Evolutionary conservation across 768 basidiomycete genomes (phyloP).

Genomic region (Mycena olivaceomarginata): DNA sequence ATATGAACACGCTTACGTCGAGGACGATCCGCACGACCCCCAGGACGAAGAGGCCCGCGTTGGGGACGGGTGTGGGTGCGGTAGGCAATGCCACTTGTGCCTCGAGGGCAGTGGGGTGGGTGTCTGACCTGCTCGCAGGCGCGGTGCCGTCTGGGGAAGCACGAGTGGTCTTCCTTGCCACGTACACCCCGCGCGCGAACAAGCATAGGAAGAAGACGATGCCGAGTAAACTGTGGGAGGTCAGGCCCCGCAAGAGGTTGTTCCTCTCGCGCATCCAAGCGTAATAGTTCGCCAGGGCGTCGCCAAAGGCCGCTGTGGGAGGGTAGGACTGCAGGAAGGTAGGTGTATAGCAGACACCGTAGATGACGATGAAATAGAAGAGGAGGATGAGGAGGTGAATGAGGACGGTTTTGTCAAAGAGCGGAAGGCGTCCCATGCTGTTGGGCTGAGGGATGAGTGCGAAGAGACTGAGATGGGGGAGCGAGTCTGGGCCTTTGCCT

Average conservation of each 20-base stretch:
- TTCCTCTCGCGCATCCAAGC: background rate
- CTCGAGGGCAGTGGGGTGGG: background rate
- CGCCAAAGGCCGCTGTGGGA: constrained; percentile 1
- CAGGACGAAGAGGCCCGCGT: background rate
- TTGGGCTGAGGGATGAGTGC: background rate
- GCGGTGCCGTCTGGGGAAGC: background rate
- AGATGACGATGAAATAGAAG: background rate
- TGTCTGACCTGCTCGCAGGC: background rate
- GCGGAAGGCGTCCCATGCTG: constrained; percentile 1
- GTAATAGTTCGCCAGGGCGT: background rate
- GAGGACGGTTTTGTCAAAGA: background rate
- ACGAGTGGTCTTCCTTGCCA: background rate
- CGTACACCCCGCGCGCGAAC: background rate
- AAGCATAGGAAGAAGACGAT: background rate
- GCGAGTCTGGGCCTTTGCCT: no score
- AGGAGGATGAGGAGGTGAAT: background rate
- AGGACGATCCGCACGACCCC: no score
- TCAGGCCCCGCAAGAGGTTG: background rate
- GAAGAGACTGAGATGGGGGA: no score
- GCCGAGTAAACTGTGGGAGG: background rate
- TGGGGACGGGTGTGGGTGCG: background rate
- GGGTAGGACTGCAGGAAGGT: background rate
- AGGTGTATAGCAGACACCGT: background rate
- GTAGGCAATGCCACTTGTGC: background rate
- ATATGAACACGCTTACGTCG: no score